Percentiles rank a stretch among this genome's conserved stretches.
Evolutionary conservation across 31 red algal genomes (phyloP).

Genomic region (Pterothamnion heteromorphum): DNA sequence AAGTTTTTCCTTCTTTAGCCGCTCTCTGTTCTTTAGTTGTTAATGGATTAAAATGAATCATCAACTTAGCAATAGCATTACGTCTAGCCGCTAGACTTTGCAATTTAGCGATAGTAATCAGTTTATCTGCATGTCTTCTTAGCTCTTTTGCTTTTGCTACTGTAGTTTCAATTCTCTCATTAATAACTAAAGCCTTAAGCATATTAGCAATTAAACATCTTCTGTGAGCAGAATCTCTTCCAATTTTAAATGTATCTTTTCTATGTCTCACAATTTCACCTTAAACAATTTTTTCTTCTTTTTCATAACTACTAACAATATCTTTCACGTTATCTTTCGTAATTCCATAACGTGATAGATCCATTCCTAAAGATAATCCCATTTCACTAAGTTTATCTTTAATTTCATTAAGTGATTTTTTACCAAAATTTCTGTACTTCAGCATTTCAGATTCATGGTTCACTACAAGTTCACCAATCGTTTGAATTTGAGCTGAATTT

Average conservation of each 20-base stretch:
- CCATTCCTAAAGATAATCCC: slow-evolving; percentile 30
- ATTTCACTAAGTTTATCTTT: slow-evolving; percentile 26
- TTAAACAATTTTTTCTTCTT: not conserved
- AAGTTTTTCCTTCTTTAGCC: too few species aligned
- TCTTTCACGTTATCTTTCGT: not conserved
- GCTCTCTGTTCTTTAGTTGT: too few species aligned
- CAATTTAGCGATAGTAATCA: not conserved
- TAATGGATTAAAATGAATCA: not conserved
- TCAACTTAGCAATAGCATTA: not conserved
- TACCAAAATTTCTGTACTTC: slow-evolving; percentile 38
- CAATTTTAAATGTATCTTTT: not conserved
- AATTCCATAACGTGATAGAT: not conserved
- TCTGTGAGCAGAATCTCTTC: not conserved
- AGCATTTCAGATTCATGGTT: slow-evolving; percentile 43
- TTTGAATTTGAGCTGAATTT: slow-evolving; percentile 1
- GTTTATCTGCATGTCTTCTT: not conserved
- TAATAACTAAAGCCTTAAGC: not conserved
- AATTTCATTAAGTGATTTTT: slow-evolving; percentile 43
- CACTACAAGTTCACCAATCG: slow-evolving; percentile 16
- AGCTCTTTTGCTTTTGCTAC: not conserved
- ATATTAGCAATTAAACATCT: not conserved
- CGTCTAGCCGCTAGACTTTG: not conserved
- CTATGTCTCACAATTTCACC: too few species aligned
- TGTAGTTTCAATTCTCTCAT: not conserved
- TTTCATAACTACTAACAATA: not conserved